phyloP scores from a whole-genome alignment of 2,329 filamentous ascomycete genomes.

The Exophiala xenobiotica region DNA sequence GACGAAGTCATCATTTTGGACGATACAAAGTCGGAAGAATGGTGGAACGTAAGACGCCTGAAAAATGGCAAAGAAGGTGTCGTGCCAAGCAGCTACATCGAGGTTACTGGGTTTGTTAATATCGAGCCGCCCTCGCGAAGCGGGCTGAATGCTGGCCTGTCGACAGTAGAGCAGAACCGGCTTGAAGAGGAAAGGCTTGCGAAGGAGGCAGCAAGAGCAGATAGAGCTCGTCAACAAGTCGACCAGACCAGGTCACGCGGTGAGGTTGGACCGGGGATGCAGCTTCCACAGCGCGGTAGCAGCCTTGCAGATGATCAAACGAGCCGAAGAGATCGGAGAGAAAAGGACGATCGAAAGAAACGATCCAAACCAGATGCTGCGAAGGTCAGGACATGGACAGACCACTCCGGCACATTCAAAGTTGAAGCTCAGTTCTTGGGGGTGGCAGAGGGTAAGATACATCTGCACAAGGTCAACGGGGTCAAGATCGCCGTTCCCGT shows the following conservation, averaged over 20 bases:
- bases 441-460: slow-evolving; percentile 92
- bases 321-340: slow-evolving; percentile 69
- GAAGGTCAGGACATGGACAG: slow-evolving; percentile 90
- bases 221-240: slow-evolving; percentile 55
- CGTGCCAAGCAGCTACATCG: slow-evolving; percentile 93
- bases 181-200: slow-evolving; percentile 80
- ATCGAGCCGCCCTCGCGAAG: slow-evolving; percentile 51
- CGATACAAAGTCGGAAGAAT: slow-evolving; percentile 90
- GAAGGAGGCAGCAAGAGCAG: slow-evolving; percentile 71
- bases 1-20: slow-evolving; percentile 92
- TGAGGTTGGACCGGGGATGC: slow-evolving; percentile 76
- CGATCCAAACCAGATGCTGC: slow-evolving; percentile 71
- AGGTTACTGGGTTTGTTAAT: slow-evolving; percentile 70
- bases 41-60: slow-evolving; percentile 91
- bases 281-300: slow-evolving; percentile 74
- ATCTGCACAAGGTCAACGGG: slow-evolving; percentile 95
- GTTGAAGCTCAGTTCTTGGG: slow-evolving; percentile 96
- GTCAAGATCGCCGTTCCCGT: slow-evolving; percentile 98
- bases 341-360: slow-evolving; percentile 55
- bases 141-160: slow-evolving; percentile 61
- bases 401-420: slow-evolving; percentile 91
- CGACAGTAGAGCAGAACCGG: slow-evolving; percentile 72
- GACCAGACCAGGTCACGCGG: slow-evolving; percentile 37
- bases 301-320: slow-evolving; percentile 69
- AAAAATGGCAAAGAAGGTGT: slow-evolving; percentile 95